Evolutionary conservation across 2,329 filamentous ascomycete genomes (phyloP).

Genomic region (Achaetomium macrosporum): DNA sequence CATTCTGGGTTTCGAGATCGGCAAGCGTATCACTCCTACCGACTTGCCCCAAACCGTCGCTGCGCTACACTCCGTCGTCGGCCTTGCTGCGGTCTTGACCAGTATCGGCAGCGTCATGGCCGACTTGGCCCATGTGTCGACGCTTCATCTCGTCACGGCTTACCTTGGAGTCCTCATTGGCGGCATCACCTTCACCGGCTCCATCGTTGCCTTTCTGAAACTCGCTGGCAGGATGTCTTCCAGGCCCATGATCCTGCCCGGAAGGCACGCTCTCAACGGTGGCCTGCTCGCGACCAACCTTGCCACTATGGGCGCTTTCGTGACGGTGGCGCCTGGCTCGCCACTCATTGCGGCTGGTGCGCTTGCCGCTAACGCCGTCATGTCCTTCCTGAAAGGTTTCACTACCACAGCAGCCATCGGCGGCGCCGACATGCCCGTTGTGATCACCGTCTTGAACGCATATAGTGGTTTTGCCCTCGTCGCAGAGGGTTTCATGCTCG

Average conservation of each 20-base stretch:
- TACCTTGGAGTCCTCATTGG: slow-evolving; percentile 83
- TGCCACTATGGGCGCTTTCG: slow-evolving; percentile 77
- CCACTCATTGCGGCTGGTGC: slow-evolving; percentile 74
- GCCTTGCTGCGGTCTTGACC: slow-evolving; percentile 80
- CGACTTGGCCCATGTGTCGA: slow-evolving; percentile 63
- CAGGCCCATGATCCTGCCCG: slow-evolving; percentile 64
- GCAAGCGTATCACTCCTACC: slow-evolving; percentile 80
- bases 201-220: slow-evolving; percentile 84
- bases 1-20: slow-evolving; percentile 64
- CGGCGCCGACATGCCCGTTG: slow-evolving; percentile 89
- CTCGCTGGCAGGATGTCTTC: slow-evolving; percentile 78
- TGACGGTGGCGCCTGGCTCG: slow-evolving; percentile 74
- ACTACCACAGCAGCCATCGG: slow-evolving; percentile 86
- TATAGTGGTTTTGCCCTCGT: slow-evolving; percentile 89
- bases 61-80: slow-evolving; percentile 83
- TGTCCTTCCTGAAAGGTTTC: slow-evolving; percentile 81
- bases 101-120: slow-evolving; percentile 83
- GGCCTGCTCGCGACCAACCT: slow-evolving; percentile 69
- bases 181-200: slow-evolving; percentile 86
- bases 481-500: slow-evolving; percentile 86
- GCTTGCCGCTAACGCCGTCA: slow-evolving; percentile 65
- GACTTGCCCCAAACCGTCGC: slow-evolving; percentile 86
- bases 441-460: slow-evolving; percentile 84
- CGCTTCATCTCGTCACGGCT: slow-evolving; percentile 76
- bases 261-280: slow-evolving; percentile 69